Percentiles rank a stretch among this genome's conserved stretches.
Conservation (phyloP, 1,284 basidiomycete species). For the Fomitiporia mediterranea region DNA sequence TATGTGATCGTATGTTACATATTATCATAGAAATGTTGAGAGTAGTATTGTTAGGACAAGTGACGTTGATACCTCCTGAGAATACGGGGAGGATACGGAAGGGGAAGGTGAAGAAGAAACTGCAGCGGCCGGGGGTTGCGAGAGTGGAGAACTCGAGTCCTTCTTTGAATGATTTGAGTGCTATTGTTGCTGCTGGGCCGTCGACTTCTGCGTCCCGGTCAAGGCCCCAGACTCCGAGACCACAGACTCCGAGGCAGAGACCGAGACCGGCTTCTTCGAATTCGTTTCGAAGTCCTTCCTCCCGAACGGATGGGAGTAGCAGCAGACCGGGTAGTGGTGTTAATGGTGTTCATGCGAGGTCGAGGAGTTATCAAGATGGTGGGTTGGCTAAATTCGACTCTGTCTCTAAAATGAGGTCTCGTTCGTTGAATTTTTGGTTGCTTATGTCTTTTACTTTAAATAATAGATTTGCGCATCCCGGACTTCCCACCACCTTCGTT, state of each 20-base stretch:
- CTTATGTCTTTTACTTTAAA: background rate
- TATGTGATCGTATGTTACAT: background rate
- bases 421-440: background rate
- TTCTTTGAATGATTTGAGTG: background rate
- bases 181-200: too few species aligned
- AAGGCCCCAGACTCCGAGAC: background rate
- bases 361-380: background rate
- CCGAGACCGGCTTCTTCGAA: background rate
- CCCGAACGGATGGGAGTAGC: too few species aligned
- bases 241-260: background rate
- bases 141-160: background rate
- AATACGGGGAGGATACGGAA: constrained; percentile 50
- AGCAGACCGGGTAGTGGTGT: too few species aligned
- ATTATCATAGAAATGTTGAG: background rate
- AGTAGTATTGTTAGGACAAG: constrained; percentile 31
- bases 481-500: constrained; percentile 19
- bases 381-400: too few species aligned
- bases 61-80: constrained; percentile 46
- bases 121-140: background rate
- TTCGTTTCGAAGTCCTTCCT: too few species aligned
- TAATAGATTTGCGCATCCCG: constrained; percentile 2
- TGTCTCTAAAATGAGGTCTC: background rate
- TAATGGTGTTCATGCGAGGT: background rate
- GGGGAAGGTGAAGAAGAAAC: constrained; percentile 40
- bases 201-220: background rate